Evolutionary conservation across 192 early-diverging fungal species (phyloP).

Genomic region (Backusella psychrophila): DNA sequence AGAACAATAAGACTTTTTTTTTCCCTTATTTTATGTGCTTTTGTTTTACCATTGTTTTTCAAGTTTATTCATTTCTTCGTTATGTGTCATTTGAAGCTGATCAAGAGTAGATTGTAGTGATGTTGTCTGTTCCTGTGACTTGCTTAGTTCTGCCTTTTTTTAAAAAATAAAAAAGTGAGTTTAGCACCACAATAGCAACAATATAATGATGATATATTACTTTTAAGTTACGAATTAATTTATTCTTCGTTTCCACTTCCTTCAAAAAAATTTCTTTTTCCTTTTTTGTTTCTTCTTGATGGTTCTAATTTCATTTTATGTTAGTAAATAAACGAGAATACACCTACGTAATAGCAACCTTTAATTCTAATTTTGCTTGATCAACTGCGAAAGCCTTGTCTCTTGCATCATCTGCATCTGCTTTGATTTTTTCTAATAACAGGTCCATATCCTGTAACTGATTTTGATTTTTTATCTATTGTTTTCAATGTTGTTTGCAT

Average conservation of each 20-base stretch:
- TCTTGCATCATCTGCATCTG: constrained; percentile 25
- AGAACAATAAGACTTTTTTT: neutral
- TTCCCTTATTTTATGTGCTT: neutral
- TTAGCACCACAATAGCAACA: neutral
- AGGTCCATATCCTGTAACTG: constrained; percentile 28
- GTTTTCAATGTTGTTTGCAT: neutral
- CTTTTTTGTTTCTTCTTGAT: neutral
- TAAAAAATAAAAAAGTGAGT: neutral
- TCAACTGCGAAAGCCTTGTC: constrained; percentile 15
- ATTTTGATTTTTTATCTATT: constrained; percentile 15
- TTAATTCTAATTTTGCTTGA: constrained; percentile 12
- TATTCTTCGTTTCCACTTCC: neutral
- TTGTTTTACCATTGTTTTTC: constrained; percentile 10
- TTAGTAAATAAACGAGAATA: neutral
- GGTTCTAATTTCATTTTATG: neutral
- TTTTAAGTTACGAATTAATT: neutral
- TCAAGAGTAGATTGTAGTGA: constrained; percentile 13
- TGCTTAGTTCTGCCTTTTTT: constrained; percentile 7
- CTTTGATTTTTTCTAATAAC: constrained; percentile 33
- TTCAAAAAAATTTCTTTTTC: neutral
- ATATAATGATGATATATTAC: neutral
- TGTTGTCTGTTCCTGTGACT: constrained; percentile 13
- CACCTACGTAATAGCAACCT: neutral
- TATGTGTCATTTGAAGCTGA: constrained; percentile 2
- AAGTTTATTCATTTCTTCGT: neutral